Evolutionary conservation across 106 monocot genomes (phyloP).

Genomic region (Platanthera zijinensis): DNA sequence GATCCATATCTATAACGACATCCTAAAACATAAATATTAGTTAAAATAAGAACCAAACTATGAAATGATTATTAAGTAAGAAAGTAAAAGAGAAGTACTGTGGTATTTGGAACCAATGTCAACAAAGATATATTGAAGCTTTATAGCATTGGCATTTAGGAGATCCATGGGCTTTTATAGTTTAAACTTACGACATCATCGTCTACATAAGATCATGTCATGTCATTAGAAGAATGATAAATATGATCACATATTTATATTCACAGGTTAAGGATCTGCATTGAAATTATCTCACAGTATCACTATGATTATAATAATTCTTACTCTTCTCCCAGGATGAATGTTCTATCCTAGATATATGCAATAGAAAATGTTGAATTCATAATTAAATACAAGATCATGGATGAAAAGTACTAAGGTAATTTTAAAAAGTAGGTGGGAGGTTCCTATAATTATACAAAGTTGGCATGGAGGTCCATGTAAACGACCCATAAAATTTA

Average conservation of each 20-base stretch:
- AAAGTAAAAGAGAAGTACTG: conserved; percentile 35
- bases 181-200: conserved; percentile 74
- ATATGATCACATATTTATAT: not conserved
- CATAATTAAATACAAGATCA: too few relatives aligned
- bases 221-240: not conserved
- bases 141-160: conserved; percentile 41
- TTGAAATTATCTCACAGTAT: not conserved
- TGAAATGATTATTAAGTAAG: not conserved
- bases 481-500: too few relatives aligned
- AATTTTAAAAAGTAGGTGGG: too few relatives aligned
- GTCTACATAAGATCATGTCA: conserved; percentile 27
- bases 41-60: conserved; percentile 2
- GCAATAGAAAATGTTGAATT: not conserved
- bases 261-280: not conserved
- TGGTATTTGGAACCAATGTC: conserved; percentile 72
- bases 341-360: not conserved
- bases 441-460: too few relatives aligned
- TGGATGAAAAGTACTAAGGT: too few relatives aligned
- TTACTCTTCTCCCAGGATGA: not conserved
- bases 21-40: conserved; percentile 32
- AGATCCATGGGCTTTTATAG: conserved; percentile 46
- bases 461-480: too few relatives aligned
- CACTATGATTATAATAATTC: not conserved
- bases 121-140: conserved; percentile 70
- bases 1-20: conserved; percentile 37